Base-by-base conservation (phyloP, 352 stramenopile species). In the Pythium periplocum region DNA sequence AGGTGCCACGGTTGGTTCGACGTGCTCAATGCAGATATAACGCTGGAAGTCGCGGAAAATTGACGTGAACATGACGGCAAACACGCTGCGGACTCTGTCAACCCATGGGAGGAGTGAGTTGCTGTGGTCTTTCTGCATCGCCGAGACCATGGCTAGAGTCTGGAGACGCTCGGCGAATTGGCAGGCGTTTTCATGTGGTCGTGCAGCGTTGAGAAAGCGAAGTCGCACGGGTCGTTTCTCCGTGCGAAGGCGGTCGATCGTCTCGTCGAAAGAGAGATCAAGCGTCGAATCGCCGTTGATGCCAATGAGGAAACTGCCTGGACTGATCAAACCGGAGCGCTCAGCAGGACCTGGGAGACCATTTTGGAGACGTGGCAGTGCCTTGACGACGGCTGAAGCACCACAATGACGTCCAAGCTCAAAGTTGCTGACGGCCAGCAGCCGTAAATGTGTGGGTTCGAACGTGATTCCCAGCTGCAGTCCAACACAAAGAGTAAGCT, bases 401-500 rank as follows among this genome's bases (percentile, higher is more conserved):
- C 69, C 68, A 4, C 71, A 57, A 26, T 72, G 69, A 0, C 54
- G 55, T 12, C 64, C 65, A 26, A 58, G 63, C 51, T 82, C 55
- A 34, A 78, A 87, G 31, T 78, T 74, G 12, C 69, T 79, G 9
- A 75, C 71, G 2, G 77, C 71, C 2, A 91, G 53, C 51, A 91
- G 64, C 5, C 76, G 76, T 43, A 89, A 48, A 43, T 87, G 78
- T 1, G 81, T 89, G 5, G 81, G 78, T 53, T 91, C 81, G 49
- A 91, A 86, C 4, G 78, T 89, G 43, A 91, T 89, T 4, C 81
- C 81, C 45, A 91, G 69, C 81, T 91, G 48, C 34, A 42, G 12
- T 35, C 8, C 30, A 9, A 50, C 32, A 11, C 5, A 51, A 53
- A 44, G 9, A 12, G 17, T 31, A 31, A 47, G 42, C 8, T 47